Percentiles rank a stretch among this genome's conserved stretches.
These are phyloP conservation scores for Lactarius deliciosus DNA, from an alignment of 768 basidiomycete species.

Conservation along the genomic window DNA sequence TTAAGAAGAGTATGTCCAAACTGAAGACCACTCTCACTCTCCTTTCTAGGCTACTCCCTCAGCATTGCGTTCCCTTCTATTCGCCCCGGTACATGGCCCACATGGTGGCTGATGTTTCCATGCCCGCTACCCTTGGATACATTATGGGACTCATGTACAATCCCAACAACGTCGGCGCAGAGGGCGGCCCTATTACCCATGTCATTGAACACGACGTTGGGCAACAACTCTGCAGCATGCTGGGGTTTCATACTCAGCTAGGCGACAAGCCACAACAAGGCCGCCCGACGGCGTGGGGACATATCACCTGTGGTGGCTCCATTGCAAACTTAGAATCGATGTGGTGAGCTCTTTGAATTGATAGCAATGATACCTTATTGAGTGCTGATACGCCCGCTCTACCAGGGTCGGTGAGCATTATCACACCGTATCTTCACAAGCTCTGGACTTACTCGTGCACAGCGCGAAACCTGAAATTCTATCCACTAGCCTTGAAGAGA, in stretches of 20 bases:
- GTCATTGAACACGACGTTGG: constrained; percentile 42
- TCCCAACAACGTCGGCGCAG: constrained; percentile 47
- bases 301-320: constrained; percentile 45
- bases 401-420: constrained; percentile 21
- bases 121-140: constrained; percentile 34
- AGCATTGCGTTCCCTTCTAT: constrained; percentile 41
- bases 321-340: constrained; percentile 50
- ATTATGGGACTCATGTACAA: constrained; percentile 37
- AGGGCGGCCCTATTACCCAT: constrained; percentile 43
- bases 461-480: constrained; percentile 51
- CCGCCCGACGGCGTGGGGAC: constrained; percentile 39
- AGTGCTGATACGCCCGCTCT: constrained; percentile 3
- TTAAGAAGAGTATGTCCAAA: constrained; percentile 31
- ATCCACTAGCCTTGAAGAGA: constrained; percentile 41
- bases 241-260: constrained; percentile 37
- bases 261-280: background rate
- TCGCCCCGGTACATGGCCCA: constrained; percentile 44
- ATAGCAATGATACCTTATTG: background rate
- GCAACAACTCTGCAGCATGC: constrained; percentile 41
- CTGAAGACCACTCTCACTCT: constrained; percentile 29
- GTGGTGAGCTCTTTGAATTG: constrained; percentile 36
- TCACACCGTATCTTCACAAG: background rate
- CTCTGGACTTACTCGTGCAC: constrained; percentile 11
- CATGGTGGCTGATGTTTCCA: constrained; percentile 40
- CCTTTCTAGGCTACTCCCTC: constrained; percentile 32